phyloP scores from a whole-genome alignment of 225 moss, liverwort and hornwort species.

The Antitrichia curtipendula region DNA sequence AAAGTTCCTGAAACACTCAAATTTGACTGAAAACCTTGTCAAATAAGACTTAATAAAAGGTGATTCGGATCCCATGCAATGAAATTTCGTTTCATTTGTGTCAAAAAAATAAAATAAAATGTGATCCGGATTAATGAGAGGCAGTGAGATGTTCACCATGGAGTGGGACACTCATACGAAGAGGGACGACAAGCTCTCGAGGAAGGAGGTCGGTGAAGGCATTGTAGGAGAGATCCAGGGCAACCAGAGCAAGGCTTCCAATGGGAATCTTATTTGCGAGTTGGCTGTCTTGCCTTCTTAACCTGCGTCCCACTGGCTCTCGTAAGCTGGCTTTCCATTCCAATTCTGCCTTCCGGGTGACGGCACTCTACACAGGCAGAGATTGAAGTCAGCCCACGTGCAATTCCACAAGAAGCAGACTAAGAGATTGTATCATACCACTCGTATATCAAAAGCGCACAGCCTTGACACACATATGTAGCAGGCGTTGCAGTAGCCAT shows the following conservation, averaged over 20 bases:
- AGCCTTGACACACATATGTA: not conserved
- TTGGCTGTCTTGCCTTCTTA: not conserved
- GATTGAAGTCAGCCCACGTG: not conserved
- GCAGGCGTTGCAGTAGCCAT: too few relatives aligned
- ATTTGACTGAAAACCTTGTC: not conserved
- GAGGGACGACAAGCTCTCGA: slow-evolving; percentile 37
- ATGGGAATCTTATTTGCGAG: not conserved
- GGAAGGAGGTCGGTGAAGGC: slow-evolving; percentile 52
- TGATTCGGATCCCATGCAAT: not conserved
- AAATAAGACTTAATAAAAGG: not conserved
- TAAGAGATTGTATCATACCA: not conserved
- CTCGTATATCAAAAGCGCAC: not conserved
- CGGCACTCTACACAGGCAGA: slow-evolving; percentile 35
- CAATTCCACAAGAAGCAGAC: not conserved
- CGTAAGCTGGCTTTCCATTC: slow-evolving; percentile 83
- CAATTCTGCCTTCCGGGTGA: slow-evolving; percentile 43
- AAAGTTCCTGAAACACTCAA: not conserved
- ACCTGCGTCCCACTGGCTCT: slow-evolving; percentile 12
- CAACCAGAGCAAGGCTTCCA: slow-evolving; percentile 31
- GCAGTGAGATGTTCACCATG: slow-evolving; percentile 50
- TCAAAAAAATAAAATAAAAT: too few relatives aligned
- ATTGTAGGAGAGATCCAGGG: slow-evolving; percentile 75
- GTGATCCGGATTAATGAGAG: not conserved
- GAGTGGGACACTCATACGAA: slow-evolving; percentile 51
- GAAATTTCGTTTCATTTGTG: too few relatives aligned